These are phyloP conservation scores for Dryadomyces sulphureus DNA, from an alignment of 2,329 filamentous ascomycete species.

Conservation along the genomic window DNA sequence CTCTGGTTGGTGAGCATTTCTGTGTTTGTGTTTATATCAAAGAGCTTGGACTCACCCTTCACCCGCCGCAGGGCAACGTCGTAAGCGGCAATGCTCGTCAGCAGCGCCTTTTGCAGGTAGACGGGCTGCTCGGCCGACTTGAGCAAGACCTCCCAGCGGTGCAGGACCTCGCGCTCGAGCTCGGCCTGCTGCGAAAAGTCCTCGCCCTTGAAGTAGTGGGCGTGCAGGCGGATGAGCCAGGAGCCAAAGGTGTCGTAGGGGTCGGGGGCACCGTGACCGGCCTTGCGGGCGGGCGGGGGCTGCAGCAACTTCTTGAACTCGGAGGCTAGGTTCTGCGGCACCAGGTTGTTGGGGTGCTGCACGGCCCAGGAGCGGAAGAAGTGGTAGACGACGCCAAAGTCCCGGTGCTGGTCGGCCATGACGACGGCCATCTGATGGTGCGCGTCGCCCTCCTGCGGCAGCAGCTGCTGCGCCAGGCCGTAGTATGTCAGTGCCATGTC, in stretches of 20 bases:
- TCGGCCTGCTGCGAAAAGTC: slow-evolving; percentile 63
- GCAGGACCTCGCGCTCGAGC: slow-evolving; percentile 72
- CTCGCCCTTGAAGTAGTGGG: slow-evolving; percentile 65
- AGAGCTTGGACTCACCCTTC: slow-evolving; percentile 33
- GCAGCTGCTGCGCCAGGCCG: slow-evolving; percentile 60
- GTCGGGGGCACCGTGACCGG: slow-evolving; percentile 26
- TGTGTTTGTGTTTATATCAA: slow-evolving; percentile 10
- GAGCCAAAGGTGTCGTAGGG: slow-evolving; percentile 51
- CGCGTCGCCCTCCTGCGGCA: slow-evolving; percentile 64
- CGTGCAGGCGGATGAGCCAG: slow-evolving; percentile 80
- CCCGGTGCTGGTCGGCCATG: slow-evolving; percentile 58
- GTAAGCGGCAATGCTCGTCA: slow-evolving; percentile 79
- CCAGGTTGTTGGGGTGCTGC: slow-evolving; percentile 60
- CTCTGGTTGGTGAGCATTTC: slow-evolving; percentile 17
- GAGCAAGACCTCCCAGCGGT: slow-evolving; percentile 58
- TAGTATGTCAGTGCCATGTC: slow-evolving; percentile 76
- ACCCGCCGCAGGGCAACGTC: slow-evolving; percentile 47
- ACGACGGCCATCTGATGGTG: slow-evolving; percentile 89
- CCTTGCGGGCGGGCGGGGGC: slow-evolving; percentile 13
- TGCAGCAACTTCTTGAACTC: slow-evolving; percentile 51
- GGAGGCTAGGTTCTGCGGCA: slow-evolving; percentile 54
- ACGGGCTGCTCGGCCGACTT: slow-evolving; percentile 51
- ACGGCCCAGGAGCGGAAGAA: slow-evolving; percentile 73
- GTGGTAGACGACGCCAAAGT: slow-evolving; percentile 71
- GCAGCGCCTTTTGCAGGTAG: slow-evolving; percentile 60